Percentiles rank a stretch among this genome's conserved stretches.
These are phyloP conservation scores for Kitagawia praeruptora DNA, from an alignment of 129 eudicot genomes.

Conservation along the genomic window DNA sequence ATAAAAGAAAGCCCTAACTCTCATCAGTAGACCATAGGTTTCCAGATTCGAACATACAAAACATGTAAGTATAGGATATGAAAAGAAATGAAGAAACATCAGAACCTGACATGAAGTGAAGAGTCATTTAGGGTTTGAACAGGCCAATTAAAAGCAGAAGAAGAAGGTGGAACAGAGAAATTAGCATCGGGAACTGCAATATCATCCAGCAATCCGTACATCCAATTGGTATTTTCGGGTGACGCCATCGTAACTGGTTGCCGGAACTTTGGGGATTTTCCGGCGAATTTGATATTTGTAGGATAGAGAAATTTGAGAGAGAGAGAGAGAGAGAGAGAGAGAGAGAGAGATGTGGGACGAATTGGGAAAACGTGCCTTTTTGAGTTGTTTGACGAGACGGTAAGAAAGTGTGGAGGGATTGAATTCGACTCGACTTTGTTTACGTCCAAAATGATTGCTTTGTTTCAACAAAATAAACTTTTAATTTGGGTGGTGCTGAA, in stretches of 20 bases:
- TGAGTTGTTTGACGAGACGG: background rate
- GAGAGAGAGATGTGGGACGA: background rate
- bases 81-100: background rate
- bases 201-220: background rate
- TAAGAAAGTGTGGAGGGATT: background rate
- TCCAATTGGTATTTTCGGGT: background rate
- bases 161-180: background rate
- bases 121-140: background rate
- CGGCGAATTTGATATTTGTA: background rate
- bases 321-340: background rate
- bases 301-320: background rate
- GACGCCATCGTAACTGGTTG: background rate
- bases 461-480: no score
- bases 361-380: background rate
- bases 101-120: background rate
- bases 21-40: background rate
- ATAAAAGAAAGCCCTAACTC: background rate
- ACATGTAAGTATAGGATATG: background rate
- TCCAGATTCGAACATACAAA: background rate
- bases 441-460: no score
- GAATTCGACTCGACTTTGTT: no score
- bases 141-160: background rate
- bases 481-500: no score
- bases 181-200: background rate
- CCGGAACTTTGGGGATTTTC: background rate